Evolutionary conservation across 139 green algal species (phyloP).

Genomic region (Marvania coccoides): DNA sequence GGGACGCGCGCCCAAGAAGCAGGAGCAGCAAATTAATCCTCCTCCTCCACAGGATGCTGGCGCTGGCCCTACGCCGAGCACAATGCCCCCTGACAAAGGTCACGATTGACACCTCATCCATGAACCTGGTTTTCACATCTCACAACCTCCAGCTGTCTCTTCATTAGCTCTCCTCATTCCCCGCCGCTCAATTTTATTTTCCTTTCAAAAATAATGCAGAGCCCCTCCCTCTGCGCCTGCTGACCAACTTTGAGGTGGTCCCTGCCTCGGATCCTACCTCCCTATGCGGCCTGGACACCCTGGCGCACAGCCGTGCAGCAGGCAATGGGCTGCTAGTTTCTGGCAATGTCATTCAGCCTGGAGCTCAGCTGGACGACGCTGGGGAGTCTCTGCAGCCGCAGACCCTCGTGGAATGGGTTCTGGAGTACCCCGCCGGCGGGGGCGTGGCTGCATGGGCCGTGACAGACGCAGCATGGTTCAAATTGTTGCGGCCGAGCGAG

Average conservation of each 20-base stretch:
- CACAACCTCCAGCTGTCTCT: no score
- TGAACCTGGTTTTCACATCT: no score
- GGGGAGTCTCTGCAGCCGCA: background rate
- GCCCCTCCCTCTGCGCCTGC: slow-evolving; percentile 16
- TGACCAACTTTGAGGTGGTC: slow-evolving; percentile 9
- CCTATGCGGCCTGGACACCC: background rate
- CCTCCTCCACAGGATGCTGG: no score
- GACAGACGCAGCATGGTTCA: slow-evolving; percentile 15
- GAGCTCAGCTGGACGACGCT: background rate
- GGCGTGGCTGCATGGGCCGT: slow-evolving; percentile 8
- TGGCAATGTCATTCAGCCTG: background rate
- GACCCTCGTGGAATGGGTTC: slow-evolving; percentile 11
- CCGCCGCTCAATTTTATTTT: no score
- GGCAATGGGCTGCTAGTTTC: background rate
- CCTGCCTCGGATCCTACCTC: background rate
- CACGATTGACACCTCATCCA: no score
- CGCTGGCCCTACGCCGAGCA: no score
- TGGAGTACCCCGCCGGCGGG: slow-evolving; percentile 4
- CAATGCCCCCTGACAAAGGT: no score
- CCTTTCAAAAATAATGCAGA: no score
- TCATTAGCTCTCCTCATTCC: no score
- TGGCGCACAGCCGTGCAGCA: background rate
- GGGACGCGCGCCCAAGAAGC: no score
- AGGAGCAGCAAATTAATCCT: no score
- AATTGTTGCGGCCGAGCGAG: background rate